Base-by-base conservation (phyloP, 176 grass and related monocot species). In the Avena insularis region DNA sequence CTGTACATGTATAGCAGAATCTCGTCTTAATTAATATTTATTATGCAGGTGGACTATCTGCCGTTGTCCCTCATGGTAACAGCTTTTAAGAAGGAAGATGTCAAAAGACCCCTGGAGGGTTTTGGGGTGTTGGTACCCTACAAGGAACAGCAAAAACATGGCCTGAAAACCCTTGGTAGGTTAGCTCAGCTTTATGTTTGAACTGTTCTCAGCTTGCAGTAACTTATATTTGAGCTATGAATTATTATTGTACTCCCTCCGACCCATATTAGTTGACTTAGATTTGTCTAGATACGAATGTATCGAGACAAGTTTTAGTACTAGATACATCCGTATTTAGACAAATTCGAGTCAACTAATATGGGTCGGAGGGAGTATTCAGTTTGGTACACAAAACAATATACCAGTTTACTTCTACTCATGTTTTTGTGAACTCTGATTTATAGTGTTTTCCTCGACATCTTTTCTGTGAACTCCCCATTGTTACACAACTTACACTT, bases 121-220 rank as follows among this genome's bases (percentile, higher is more conserved):
- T 98, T 98, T 90, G 97, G 97, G 62, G 87, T 96, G 79, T 82
- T 98, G 84, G 87, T 96, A 71, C 97, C 97, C 56, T 98, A 90
- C 25, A 98, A 91, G 84, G 97, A 98, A 87, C 97, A 98, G 57
- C 84, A 93, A 79, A 94, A 92, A 70, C 83, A 96, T 94, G 97
- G 92, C 64, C 82, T 98, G 13, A 96, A 94, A 86, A 94, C 92
- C 12, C 80, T 98, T 85, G 97, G 97, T 98, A 83, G 87, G 90
- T 79, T 53, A 57, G 49, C 78, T 67, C 53, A 78, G 48, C 70
- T 71, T 86, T 82, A 66, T 57, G 38, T 84, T 49, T 87, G 71
- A 47, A 53, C 48, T n/a, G 61, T 62, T 89, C 78, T 57, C 20
- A 35, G 53, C 75, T 75, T 84, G 54, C 33, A 49, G 59, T 29